Evolutionary conservation across 495 filamentous ascomycete genomes (phyloP).

Genomic region (Penicillium macrosclerotiorum): DNA sequence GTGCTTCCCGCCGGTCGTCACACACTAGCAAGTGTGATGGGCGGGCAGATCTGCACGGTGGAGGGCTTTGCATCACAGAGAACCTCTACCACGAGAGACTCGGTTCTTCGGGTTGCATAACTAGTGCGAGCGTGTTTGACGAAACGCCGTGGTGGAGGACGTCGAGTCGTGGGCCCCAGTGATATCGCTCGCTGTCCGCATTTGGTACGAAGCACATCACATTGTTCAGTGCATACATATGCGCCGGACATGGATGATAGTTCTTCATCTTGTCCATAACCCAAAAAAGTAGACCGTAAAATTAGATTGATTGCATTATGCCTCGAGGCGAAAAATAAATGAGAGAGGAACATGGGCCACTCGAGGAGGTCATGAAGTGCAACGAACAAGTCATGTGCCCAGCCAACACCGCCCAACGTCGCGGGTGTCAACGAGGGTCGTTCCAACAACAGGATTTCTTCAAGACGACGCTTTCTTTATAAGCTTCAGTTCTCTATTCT

Average conservation of each 20-base stretch:
- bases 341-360: no score
- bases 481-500: no score
- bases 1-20: constrained; percentile 31
- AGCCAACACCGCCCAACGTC: not conserved
- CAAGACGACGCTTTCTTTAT: no score
- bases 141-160: constrained; percentile 18
- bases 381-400: constrained; percentile 1
- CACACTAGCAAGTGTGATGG: constrained; percentile 45
- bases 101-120: constrained; percentile 6
- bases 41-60: constrained; percentile 34
- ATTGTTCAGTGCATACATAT: no score
- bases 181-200: constrained; percentile 5
- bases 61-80: constrained; percentile 20
- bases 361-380: no score
- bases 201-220: no score
- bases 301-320: no score
- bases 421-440: no score
- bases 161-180: not conserved
- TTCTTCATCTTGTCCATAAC: no score
- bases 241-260: no score
- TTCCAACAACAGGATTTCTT: no score
- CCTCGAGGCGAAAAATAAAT: no score
- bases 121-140: constrained; percentile 11
- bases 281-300: not conserved
- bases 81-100: constrained; percentile 7